phyloP scores from a whole-genome alignment of 2,329 filamentous ascomycete species.

The Pseudocercospora fijiensis region DNA sequence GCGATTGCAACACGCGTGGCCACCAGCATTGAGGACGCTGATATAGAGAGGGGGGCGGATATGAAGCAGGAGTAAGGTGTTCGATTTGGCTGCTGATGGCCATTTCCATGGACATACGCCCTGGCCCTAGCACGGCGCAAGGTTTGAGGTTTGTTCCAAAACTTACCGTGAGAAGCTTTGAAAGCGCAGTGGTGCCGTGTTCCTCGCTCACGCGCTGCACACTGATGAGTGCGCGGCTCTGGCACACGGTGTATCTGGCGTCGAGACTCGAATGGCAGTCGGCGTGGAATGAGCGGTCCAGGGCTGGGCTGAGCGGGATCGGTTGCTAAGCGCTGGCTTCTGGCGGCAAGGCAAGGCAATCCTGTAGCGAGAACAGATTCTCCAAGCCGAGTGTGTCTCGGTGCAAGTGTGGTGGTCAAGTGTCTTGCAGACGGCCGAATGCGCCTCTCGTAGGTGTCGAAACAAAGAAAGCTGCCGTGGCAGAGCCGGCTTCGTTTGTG shows the following conservation, averaged over 20 bases:
- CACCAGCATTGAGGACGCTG: constrained; percentile 23
- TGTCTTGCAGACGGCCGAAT: constrained; percentile 25
- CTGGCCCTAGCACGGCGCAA: constrained; percentile 14
- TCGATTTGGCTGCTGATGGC: constrained; percentile 1
- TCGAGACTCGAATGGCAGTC: neutral
- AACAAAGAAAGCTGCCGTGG: constrained; percentile 20
- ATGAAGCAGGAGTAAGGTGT: neutral
- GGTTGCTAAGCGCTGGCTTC: constrained; percentile 8
- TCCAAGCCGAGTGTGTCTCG: constrained; percentile 5
- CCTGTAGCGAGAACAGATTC: neutral
- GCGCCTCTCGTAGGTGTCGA: constrained; percentile 17
- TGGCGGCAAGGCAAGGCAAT: neutral
- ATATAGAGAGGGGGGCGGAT: constrained; percentile 15
- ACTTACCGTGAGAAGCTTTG: constrained; percentile 16
- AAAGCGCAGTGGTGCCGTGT: neutral
- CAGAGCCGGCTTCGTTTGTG: neutral
- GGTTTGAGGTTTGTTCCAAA: constrained; percentile 7
- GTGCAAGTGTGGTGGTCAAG: constrained; percentile 12
- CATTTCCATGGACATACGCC: constrained; percentile 4
- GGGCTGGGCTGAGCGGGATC: neutral
- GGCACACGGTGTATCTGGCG: neutral
- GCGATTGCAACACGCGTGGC: constrained; percentile 24
- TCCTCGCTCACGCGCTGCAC: neutral
- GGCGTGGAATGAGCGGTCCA: neutral
- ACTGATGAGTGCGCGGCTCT: neutral